Evolutionary conservation across 2,329 filamentous ascomycete species (phyloP).

Genomic region (Lasiodiplodia hormozganensis): DNA sequence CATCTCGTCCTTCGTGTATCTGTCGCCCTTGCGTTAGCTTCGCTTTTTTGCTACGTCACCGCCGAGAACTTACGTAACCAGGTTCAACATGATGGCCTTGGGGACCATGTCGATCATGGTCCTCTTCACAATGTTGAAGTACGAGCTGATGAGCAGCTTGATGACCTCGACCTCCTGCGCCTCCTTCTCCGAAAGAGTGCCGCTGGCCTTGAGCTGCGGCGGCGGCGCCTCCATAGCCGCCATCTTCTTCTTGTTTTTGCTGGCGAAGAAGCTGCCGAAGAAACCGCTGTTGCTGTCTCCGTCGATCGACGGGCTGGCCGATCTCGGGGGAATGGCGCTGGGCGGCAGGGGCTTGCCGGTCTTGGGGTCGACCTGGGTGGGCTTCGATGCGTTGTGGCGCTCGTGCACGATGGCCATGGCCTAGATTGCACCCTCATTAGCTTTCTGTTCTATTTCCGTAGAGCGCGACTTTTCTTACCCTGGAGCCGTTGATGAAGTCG

Average conservation of each 20-base stretch:
- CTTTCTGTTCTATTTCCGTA: not conserved
- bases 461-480: slow-evolving; percentile 58
- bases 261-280: slow-evolving; percentile 98
- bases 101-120: slow-evolving; percentile 99
- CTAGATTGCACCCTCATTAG: slow-evolving; percentile 43
- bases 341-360: slow-evolving; percentile 90
- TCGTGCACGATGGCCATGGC: slow-evolving; percentile 99
- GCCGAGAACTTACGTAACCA: slow-evolving; percentile 76
- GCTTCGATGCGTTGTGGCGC: slow-evolving; percentile 79
- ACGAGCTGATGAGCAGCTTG: slow-evolving; percentile 94
- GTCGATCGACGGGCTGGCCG: slow-evolving; percentile 74
- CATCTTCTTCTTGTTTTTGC: slow-evolving; percentile 99
- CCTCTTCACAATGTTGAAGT: slow-evolving; percentile 97
- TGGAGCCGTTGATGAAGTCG: slow-evolving; percentile 95
- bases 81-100: slow-evolving; percentile 97
- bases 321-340: slow-evolving; percentile 70
- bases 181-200: slow-evolving; percentile 91
- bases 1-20: slow-evolving; percentile 97
- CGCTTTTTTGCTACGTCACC: too few species aligned
- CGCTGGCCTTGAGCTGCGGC: slow-evolving; percentile 90
- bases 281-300: slow-evolving; percentile 75
- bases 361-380: slow-evolving; percentile 96
- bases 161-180: slow-evolving; percentile 97
- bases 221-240: slow-evolving; percentile 98
- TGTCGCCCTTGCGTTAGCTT: slow-evolving; percentile 48